A percentile compares a stretch with the other conserved stretches of the same genome.
These are phyloP conservation scores for Posidonia australis DNA, from an alignment of 106 monocot genomes.

Conservation along the genomic window DNA sequence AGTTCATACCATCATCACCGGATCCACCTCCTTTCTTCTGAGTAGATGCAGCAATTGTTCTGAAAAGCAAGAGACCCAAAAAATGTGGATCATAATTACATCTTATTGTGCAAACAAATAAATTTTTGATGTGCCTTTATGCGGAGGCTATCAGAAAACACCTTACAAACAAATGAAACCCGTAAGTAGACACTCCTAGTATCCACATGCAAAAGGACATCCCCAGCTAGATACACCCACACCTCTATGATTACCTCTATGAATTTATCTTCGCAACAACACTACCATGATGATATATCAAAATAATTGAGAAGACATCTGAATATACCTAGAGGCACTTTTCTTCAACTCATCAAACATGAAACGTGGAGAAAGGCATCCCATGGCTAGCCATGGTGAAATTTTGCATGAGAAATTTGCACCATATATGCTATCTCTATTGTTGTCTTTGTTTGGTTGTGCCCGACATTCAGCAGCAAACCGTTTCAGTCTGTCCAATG, in stretches of 20 bases:
- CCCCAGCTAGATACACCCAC: no score
- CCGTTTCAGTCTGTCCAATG: slow-evolving; percentile 67
- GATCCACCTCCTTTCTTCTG: slow-evolving; percentile 23
- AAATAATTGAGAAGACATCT: neutral
- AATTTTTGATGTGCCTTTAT: neutral
- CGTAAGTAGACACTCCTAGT: no score
- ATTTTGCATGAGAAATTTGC: slow-evolving; percentile 99
- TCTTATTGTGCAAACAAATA: neutral
- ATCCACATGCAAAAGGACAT: no score
- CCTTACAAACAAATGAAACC: no score
- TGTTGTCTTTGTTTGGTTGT: slow-evolving; percentile 45
- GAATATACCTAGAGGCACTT: slow-evolving; percentile 49
- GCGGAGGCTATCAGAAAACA: no score
- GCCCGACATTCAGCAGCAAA: slow-evolving; percentile 73
- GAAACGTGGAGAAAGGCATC: slow-evolving; percentile 95
- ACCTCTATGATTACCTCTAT: no score
- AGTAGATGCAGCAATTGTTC: slow-evolving; percentile 30
- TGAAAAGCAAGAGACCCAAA: slow-evolving; percentile 17
- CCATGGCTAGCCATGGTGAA: slow-evolving; percentile 90
- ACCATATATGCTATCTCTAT: slow-evolving; percentile 77
- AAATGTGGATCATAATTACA: neutral
- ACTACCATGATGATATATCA: neutral
- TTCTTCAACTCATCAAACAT: slow-evolving; percentile 93
- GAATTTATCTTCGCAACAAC: neutral
- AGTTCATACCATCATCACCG: slow-evolving; percentile 57